Conservation (phyloP, 305 asterid genomes). For the Petunia hybrid region DNA sequence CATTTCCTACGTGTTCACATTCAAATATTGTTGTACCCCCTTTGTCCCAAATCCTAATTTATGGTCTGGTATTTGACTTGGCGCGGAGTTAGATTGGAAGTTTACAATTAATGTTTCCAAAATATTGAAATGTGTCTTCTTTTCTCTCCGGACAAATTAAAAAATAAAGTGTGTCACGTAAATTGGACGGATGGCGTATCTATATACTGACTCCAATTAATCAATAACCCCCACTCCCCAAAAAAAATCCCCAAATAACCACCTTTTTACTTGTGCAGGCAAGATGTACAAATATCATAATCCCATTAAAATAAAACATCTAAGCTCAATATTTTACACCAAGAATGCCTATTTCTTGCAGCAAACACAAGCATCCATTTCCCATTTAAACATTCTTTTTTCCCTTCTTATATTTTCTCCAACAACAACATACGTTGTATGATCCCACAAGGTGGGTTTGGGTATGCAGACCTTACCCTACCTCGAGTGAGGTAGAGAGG, state of each 20-base stretch:
- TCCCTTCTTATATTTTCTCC: background rate
- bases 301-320: background rate
- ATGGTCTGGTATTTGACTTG: too few species aligned
- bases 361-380: background rate
- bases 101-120: too few species aligned
- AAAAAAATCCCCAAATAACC: background rate
- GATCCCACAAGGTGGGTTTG: too few species aligned
- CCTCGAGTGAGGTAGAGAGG: too few species aligned
- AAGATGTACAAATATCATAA: background rate
- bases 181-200: too few species aligned
- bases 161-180: too few species aligned
- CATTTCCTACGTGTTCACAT: slow-evolving; percentile 11
- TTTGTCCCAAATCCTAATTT: too few species aligned
- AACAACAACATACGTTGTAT: too few species aligned
- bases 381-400: background rate
- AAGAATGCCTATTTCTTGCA: background rate
- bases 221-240: background rate
- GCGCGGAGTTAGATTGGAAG: too few species aligned
- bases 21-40: background rate
- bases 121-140: too few species aligned
- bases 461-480: too few species aligned
- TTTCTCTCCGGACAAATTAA: too few species aligned
- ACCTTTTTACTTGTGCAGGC: background rate
- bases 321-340: background rate
- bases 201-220: background rate